phyloP scores from a whole-genome alignment of 2,329 filamentous ascomycete genomes.

The Apiospora kogelbergensis region DNA sequence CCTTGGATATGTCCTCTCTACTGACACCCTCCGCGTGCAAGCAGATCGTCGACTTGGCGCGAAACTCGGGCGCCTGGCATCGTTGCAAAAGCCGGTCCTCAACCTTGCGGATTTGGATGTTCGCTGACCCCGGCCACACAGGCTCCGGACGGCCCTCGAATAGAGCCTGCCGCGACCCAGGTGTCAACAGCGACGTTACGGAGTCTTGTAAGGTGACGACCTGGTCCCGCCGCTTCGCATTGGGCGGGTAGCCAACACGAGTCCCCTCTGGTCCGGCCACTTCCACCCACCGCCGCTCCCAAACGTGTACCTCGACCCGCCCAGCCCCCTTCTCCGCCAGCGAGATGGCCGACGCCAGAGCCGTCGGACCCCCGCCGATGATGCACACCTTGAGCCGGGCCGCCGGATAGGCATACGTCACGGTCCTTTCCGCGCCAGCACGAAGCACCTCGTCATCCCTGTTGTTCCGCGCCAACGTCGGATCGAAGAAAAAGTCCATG shows the following conservation, averaged over 20 bases:
- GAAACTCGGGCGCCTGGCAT: conserved; percentile 26
- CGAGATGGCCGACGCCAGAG: conserved; percentile 32
- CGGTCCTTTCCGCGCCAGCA: not conserved
- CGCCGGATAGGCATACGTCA: conserved; percentile 28
- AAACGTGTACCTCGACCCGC: conserved; percentile 34
- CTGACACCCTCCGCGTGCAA: conserved; percentile 32
- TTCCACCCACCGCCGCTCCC: conserved; percentile 33
- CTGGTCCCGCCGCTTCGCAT: conserved; percentile 32
- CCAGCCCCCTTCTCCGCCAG: conserved; percentile 34
- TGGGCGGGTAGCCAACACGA: conserved; percentile 31
- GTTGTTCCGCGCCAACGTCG: conserved; percentile 29
- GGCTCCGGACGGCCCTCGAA: conserved; percentile 33
- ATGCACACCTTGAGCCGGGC: conserved; percentile 31
- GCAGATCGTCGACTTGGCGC: conserved; percentile 26
- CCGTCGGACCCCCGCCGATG: conserved; percentile 34
- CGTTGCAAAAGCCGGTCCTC: conserved; percentile 34
- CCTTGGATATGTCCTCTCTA: conserved; percentile 28
- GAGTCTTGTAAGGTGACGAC: conserved; percentile 37
- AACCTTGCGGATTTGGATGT: conserved; percentile 39
- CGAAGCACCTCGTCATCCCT: conserved; percentile 19
- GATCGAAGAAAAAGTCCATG: conserved; percentile 38
- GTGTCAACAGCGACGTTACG: conserved; percentile 31
- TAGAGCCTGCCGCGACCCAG: conserved; percentile 28
- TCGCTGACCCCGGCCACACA: conserved; percentile 37
- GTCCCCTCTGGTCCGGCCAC: conserved; percentile 14